These are phyloP conservation scores for Vanderwaltozyma tropicalis DNA, from an alignment of 805 yeast species.

Conservation along the genomic window DNA sequence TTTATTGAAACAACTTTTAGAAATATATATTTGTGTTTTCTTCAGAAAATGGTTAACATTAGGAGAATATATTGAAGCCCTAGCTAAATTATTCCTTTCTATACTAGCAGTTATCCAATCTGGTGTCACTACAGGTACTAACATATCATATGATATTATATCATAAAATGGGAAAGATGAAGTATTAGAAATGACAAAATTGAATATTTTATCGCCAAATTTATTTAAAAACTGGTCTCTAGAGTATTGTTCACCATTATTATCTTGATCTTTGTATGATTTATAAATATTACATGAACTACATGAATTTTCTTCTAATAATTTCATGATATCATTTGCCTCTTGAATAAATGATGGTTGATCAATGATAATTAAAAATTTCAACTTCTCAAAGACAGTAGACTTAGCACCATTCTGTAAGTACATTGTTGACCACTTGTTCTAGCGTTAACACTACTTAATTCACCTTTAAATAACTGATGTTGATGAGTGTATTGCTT, in stretches of 20 bases:
- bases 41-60: conserved; percentile 57
- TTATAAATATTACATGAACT: conserved; percentile 1
- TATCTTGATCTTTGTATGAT: background rate
- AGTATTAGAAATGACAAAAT: conserved; percentile 19
- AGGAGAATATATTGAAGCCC: conserved; percentile 45
- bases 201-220: conserved; percentile 3
- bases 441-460: no score
- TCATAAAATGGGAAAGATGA: conserved; percentile 21
- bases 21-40: conserved; percentile 49
- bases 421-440: no score
- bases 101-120: conserved; percentile 21
- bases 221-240: background rate
- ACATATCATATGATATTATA: conserved; percentile 19
- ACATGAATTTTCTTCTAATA: conserved; percentile 1
- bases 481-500: no score
- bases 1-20: conserved; percentile 48
- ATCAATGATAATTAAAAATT: conserved; percentile 1
- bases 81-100: conserved; percentile 12
- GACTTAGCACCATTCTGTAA: no score
- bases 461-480: no score
- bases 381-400: background rate
- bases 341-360: background rate
- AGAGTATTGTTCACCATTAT: background rate
- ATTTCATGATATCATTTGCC: background rate
- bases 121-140: conserved; percentile 24